Evolutionary conservation across 805 yeast species (phyloP).

Genomic region (Phaffomyces thermotolerans): DNA sequence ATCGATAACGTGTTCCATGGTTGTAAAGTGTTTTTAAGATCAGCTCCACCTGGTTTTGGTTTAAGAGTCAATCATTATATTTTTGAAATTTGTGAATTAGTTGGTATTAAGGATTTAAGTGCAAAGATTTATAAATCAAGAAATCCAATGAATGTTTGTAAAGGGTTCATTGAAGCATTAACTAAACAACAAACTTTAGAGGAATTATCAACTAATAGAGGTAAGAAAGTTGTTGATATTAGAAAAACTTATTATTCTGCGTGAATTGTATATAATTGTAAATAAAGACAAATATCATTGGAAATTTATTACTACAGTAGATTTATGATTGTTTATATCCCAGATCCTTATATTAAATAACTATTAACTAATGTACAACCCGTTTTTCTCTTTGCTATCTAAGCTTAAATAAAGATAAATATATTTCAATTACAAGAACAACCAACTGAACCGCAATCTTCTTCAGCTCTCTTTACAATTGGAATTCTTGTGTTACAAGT

Average conservation of each 20-base stretch:
- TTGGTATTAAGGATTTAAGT: slow-evolving; percentile 88
- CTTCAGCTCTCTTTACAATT: slow-evolving; percentile 17
- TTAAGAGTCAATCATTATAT: slow-evolving; percentile 85
- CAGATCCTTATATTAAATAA: neutral
- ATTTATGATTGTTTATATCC: neutral
- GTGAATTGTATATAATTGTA: slow-evolving; percentile 20
- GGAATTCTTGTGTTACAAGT: slow-evolving; percentile 17
- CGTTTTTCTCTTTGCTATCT: neutral
- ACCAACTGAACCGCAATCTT: slow-evolving; percentile 22
- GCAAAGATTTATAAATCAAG: slow-evolving; percentile 90
- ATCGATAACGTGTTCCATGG: slow-evolving; percentile 82
- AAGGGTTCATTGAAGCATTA: slow-evolving; percentile 83
- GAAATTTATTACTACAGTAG: neutral
- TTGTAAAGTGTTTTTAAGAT: slow-evolving; percentile 68
- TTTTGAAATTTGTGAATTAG: slow-evolving; percentile 85
- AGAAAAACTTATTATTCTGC: slow-evolving; percentile 78
- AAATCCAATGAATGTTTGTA: slow-evolving; percentile 90
- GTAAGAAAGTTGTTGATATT: slow-evolving; percentile 90
- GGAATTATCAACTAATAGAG: slow-evolving; percentile 85
- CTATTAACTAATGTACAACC: slow-evolving; percentile 1
- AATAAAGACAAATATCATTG: neutral
- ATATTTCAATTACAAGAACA: slow-evolving; percentile 18
- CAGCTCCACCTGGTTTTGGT: slow-evolving; percentile 92
- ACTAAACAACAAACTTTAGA: slow-evolving; percentile 73
- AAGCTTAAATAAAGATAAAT: neutral